A percentile compares a stretch with the other conserved stretches of the same genome.
phyloP scores from a whole-genome alignment of 2,329 filamentous ascomycete species.

The Curvularia hawaiiensis region DNA sequence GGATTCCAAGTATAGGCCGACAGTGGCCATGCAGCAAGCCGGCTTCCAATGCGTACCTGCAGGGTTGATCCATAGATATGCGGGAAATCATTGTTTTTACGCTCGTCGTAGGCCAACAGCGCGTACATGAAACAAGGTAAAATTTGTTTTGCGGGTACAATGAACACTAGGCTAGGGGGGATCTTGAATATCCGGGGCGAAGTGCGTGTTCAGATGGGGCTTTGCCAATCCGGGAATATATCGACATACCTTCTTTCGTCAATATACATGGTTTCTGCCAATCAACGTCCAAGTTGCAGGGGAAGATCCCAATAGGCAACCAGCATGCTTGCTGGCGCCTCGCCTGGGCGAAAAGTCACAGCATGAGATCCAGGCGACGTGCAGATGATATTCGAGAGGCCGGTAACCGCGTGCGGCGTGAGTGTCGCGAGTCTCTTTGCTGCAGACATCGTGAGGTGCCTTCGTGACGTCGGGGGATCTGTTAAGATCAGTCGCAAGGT shows the following conservation, averaged over 20 bases:
- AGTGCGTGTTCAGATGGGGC: background rate
- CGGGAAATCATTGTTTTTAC: background rate
- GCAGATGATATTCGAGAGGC: constrained; percentile 1
- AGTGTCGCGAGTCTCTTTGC: constrained; percentile 1
- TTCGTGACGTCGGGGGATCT: constrained; percentile 19
- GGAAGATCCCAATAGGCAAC: constrained; percentile 1
- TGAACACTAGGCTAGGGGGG: constrained; percentile 9
- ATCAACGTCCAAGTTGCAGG: constrained; percentile 6
- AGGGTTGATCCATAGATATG: constrained; percentile 2
- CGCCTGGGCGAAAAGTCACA: constrained; percentile 1
- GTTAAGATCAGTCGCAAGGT: constrained; percentile 20
- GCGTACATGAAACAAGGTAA: constrained; percentile 12
- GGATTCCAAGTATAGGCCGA: constrained; percentile 1
- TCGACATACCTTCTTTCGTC: constrained; percentile 2
- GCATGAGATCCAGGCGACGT: constrained; percentile 1
- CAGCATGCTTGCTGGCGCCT: constrained; percentile 3
- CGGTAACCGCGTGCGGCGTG: background rate
- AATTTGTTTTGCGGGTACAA: constrained; percentile 9
- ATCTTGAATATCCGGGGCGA: background rate
- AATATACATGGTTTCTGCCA: constrained; percentile 2
- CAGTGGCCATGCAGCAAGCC: constrained; percentile 9
- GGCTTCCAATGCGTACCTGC: constrained; percentile 5
- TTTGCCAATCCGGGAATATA: constrained; percentile 4
- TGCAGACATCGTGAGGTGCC: constrained; percentile 18
- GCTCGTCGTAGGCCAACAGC: constrained; percentile 4